A percentile compares a stretch with the other conserved stretches of the same genome.
Evolutionary conservation across 1,284 basidiomycete species (phyloP).

Genomic region (Trichosporon asahii): DNA sequence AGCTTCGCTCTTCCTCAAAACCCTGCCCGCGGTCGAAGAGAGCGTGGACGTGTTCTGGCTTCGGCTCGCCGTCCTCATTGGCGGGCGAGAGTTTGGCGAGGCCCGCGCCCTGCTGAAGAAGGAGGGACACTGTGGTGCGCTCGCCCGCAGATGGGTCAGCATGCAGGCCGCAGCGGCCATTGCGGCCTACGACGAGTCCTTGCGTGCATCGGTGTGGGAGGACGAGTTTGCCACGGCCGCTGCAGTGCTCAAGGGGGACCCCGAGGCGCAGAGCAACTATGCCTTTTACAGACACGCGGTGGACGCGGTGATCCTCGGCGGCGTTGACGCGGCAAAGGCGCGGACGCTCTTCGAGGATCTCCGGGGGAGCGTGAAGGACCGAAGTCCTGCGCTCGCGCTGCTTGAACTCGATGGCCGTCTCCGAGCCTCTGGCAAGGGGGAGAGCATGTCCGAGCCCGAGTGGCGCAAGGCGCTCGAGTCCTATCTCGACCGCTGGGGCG

Average conservation of each 20-base stretch:
- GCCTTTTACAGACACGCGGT: slow-evolving; percentile 38
- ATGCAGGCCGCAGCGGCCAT: slow-evolving; percentile 32
- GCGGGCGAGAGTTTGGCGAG: slow-evolving; percentile 26
- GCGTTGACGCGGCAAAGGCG: slow-evolving; percentile 18
- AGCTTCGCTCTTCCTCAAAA: slow-evolving; percentile 31
- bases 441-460: slow-evolving; percentile 20
- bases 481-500: slow-evolving; percentile 41
- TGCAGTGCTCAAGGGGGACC: slow-evolving; percentile 23
- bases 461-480: slow-evolving; percentile 21
- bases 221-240: slow-evolving; percentile 32
- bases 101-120: slow-evolving; percentile 25
- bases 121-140: slow-evolving; percentile 29
- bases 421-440: slow-evolving; percentile 7
- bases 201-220: slow-evolving; percentile 21
- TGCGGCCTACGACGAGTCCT: slow-evolving; percentile 14
- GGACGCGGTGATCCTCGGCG: slow-evolving; percentile 4
- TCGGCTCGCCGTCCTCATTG: slow-evolving; percentile 36
- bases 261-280: slow-evolving; percentile 42
- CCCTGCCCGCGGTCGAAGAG: slow-evolving; percentile 20
- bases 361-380: slow-evolving; percentile 19
- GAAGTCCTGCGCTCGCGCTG: slow-evolving; percentile 35
- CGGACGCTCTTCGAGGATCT: not conserved
- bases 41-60: slow-evolving; percentile 45
- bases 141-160: slow-evolving; percentile 34
- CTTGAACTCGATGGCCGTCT: slow-evolving; percentile 30